Conservation (phyloP, 2,329 filamentous ascomycete genomes). For the Fusarium pseudograminearum region DNA sequence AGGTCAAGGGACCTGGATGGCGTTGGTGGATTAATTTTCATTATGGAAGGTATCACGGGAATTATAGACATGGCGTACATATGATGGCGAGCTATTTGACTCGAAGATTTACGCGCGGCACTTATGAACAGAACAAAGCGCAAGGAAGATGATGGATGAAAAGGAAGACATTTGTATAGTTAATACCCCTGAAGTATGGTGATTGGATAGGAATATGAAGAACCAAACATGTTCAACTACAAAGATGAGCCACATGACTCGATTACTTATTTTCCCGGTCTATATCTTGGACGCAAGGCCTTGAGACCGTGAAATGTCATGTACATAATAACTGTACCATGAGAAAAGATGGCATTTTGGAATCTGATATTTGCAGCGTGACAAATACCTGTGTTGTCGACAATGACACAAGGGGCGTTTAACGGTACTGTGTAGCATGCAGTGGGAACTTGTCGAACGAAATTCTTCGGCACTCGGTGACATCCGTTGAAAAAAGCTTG, state of each 20-base stretch:
- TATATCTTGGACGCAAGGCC: not conserved
- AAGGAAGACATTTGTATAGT: slow-evolving; percentile 38
- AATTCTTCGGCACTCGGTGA: slow-evolving; percentile 16
- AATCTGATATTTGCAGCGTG: not conserved
- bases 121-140: slow-evolving; percentile 24
- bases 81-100: slow-evolving; percentile 12
- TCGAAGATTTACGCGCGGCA: slow-evolving; percentile 25
- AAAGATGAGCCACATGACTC: not conserved
- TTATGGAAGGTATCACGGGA: slow-evolving; percentile 14
- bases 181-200: slow-evolving; percentile 43
- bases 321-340: not conserved
- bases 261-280: too few relatives aligned
- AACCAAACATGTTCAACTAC: slow-evolving; percentile 1
- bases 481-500: slow-evolving; percentile 37
- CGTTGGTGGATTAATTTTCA: slow-evolving; percentile 29
- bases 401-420: slow-evolving; percentile 31
- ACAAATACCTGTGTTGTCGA: not conserved
- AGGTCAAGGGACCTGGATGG: slow-evolving; percentile 26
- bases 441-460: slow-evolving; percentile 30
- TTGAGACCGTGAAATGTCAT: not conserved
- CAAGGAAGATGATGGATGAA: slow-evolving; percentile 17
- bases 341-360: not conserved
- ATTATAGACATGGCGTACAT: slow-evolving; percentile 42
- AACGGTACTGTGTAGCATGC: not conserved
- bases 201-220: slow-evolving; percentile 15